phyloP scores from a whole-genome alignment of 1,139 yeast genomes.

The Geotrichum reessii region DNA sequence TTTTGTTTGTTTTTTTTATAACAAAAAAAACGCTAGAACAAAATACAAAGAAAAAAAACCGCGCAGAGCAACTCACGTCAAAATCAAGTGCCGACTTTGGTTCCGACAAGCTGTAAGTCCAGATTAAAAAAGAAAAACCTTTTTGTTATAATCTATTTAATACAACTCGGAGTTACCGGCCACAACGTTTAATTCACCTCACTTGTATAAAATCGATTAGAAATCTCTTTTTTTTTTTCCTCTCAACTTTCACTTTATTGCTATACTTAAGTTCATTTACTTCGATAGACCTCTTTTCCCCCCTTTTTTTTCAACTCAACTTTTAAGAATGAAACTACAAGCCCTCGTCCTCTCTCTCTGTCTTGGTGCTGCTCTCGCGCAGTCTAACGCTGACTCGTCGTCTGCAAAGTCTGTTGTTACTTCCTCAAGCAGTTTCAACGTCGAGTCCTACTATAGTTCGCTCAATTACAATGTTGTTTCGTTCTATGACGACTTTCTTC shows the following conservation, averaged over 20 bases:
- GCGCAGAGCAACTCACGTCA: no score
- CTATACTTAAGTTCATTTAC: neutral
- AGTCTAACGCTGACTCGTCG: neutral
- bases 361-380: neutral
- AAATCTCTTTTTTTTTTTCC: neutral
- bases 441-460: conserved; percentile 7
- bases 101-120: no score
- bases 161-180: neutral
- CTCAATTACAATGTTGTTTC: conserved; percentile 10
- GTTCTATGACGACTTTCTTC: conserved; percentile 12
- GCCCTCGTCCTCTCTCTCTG: neutral
- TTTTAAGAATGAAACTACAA: neutral
- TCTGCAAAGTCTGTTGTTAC: neutral
- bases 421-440: neutral
- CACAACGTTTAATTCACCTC: neutral
- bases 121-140: no score
- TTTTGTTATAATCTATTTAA: no score
- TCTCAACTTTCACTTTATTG: neutral
- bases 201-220: neutral
- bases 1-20: no score
- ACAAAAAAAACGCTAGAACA: no score
- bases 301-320: neutral
- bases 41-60: no score
- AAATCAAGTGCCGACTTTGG: no score
- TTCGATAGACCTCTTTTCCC: neutral